Evolutionary conservation across 1,284 basidiomycete species (phyloP), one percentile per base, ranked within the genome.

Genomic region (Ganoderma boninense): DNA sequence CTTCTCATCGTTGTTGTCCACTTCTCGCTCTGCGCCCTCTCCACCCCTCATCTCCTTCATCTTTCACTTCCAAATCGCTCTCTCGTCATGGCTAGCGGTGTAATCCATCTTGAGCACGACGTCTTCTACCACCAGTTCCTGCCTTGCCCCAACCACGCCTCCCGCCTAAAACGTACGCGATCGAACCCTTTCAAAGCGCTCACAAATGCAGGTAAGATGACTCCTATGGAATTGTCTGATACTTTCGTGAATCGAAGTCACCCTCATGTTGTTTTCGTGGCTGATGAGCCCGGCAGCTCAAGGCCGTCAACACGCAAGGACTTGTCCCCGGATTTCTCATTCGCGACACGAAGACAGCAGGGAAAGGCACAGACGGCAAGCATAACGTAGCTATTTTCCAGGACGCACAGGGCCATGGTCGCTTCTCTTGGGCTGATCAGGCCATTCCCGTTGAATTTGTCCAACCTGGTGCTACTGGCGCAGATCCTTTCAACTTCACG

Each of bases 401-500:
- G 6, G 29, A 32, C 20, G 14, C 1, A 20, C 16, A 16, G 44
- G 29, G 20, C 40, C 40, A 2, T 32, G 32, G 10, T 1, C 43
- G 14, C 13, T 49, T 20, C 20, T 61, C 62, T 10, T 46, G 57
- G 43, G 8, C 54, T 11, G 43, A 60, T 23, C 62, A 59, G 57
- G 13, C 16, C 1, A 8, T 68, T 14, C 40, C 67, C 2, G 23
- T 69, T 10, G 57, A 57, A 14, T 59, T 66, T 23, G 40, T 59
- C 6, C 23, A 14, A 11, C 52, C 26, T 10, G 6, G 29, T 32
- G 29, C 18, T 1, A 38, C 14, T 11, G 18, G 18, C 13, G 29
- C 46, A 1, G 57, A 67, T 29, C 62, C 65, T 16, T 65, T 65
- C 57, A 57, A 65, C 32, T 26, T 10, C 2, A 11, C 16, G 7